A percentile compares a stretch with the other conserved stretches of the same genome.
These are phyloP conservation scores for Claviceps sp. DNA, from an alignment of 2,329 filamentous ascomycete species.

Conservation along the genomic window DNA sequence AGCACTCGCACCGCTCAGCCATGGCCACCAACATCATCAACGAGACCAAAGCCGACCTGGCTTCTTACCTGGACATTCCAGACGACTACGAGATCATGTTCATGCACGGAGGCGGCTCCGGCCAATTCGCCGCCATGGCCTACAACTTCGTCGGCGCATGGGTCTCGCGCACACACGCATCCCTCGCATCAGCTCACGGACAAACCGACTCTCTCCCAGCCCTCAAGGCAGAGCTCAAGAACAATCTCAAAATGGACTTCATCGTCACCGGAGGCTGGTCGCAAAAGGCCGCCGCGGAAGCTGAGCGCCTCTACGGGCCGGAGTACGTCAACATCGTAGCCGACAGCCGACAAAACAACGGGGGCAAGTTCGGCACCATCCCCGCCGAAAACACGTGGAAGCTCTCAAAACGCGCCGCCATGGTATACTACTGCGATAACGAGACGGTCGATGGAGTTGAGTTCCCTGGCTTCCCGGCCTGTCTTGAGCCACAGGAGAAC, in stretches of 20 bases:
- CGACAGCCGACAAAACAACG: slow-evolving; percentile 51
- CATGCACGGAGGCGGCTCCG: slow-evolving; percentile 73
- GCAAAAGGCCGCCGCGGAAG: slow-evolving; percentile 78
- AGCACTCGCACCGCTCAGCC: slow-evolving; percentile 78
- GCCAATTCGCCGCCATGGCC: slow-evolving; percentile 70
- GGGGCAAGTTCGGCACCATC: slow-evolving; percentile 77
- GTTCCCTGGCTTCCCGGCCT: slow-evolving; percentile 60
- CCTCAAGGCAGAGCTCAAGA: slow-evolving; percentile 42
- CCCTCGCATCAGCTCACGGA: slow-evolving; percentile 27
- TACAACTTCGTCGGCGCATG: slow-evolving; percentile 78
- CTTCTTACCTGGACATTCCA: slow-evolving; percentile 65
- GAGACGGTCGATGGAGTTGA: slow-evolving; percentile 93
- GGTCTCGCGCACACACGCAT: slow-evolving; percentile 55
- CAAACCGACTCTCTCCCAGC: neutral
- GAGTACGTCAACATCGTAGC: slow-evolving; percentile 69
- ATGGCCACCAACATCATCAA: slow-evolving; percentile 69
- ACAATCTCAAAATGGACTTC: slow-evolving; percentile 74
- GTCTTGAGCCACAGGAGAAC: slow-evolving; percentile 37
- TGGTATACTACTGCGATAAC: slow-evolving; percentile 88
- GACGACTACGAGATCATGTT: slow-evolving; percentile 80
- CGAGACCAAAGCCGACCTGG: slow-evolving; percentile 61
- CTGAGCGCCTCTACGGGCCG: slow-evolving; percentile 59
- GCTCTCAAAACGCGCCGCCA: slow-evolving; percentile 51
- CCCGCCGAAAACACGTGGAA: slow-evolving; percentile 66
- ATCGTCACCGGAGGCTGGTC: slow-evolving; percentile 78